A percentile compares a stretch with the other conserved stretches of the same genome.
Conservation (phyloP, 2,329 filamentous ascomycete genomes). For the Arthrobotrys entomopaga region DNA sequence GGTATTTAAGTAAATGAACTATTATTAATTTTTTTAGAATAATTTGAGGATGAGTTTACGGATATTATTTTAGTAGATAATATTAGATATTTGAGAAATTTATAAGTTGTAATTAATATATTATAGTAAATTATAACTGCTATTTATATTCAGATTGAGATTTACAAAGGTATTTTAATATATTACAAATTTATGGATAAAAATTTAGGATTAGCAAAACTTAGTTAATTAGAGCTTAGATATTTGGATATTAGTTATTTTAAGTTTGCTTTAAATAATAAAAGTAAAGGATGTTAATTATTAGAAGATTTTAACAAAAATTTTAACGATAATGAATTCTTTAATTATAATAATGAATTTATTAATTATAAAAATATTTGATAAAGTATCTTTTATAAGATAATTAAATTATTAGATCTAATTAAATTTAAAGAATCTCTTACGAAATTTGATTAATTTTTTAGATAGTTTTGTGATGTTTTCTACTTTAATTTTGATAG, state of each 20-base stretch:
- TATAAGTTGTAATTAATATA: neutral
- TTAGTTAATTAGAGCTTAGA: neutral
- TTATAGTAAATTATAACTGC: neutral
- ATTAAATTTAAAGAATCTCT: constrained; percentile 15
- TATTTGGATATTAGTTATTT: neutral
- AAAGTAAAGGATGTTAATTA: neutral
- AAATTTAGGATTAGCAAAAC: neutral
- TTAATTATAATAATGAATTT: neutral
- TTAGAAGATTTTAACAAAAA: neutral
- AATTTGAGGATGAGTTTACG: neutral
- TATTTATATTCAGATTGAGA: neutral
- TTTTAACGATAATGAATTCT: neutral
- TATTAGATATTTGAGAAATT: constrained; percentile 1
- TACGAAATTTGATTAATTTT: constrained; percentile 7
- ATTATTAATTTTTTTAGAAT: neutral
- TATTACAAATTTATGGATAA: neutral
- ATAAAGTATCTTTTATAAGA: neutral
- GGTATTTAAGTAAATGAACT: neutral
- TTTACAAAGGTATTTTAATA: neutral
- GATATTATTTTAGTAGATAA: neutral
- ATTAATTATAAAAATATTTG: neutral
- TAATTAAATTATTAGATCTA: neutral
- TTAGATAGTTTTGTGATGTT: neutral
- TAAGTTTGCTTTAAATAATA: neutral
- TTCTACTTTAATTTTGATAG: neutral